Evolutionary conservation across 2,329 filamentous ascomycete genomes (phyloP).

Genomic region (Aureobasidium mangrovei): DNA sequence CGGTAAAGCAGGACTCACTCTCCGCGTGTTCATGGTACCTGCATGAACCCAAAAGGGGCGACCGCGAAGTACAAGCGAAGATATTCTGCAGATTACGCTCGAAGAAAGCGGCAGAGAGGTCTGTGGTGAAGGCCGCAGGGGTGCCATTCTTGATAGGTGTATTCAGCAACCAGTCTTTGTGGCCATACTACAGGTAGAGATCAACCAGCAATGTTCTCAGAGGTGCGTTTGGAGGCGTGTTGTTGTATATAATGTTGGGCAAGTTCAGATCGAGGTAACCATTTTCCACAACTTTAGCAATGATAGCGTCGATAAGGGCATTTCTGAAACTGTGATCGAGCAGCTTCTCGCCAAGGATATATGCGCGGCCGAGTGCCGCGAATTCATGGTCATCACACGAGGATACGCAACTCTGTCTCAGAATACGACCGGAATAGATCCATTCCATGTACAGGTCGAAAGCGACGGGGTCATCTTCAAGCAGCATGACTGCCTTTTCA

Average conservation of each 20-base stretch:
- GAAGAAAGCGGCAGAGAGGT: not conserved
- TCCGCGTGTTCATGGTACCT: not conserved
- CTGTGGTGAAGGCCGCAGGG: not conserved
- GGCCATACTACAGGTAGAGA: conserved; percentile 13
- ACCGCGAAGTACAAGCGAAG: not conserved
- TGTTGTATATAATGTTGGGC: conserved; percentile 15
- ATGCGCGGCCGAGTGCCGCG: conserved; percentile 17
- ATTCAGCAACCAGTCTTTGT: not conserved
- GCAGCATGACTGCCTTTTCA: conserved; percentile 11
- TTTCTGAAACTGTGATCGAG: conserved; percentile 23
- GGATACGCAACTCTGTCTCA: not conserved
- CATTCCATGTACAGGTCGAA: conserved; percentile 20
- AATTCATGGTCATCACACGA: not conserved
- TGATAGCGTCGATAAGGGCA: conserved; percentile 18
- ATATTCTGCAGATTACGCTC: not conserved
- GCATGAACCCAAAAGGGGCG: not conserved
- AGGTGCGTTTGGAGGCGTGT: conserved; percentile 3
- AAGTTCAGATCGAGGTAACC: not conserved
- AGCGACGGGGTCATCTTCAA: conserved; percentile 14
- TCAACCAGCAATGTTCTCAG: conserved; percentile 17
- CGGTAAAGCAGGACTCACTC: not conserved
- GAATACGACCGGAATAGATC: conserved; percentile 17
- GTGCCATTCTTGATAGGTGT: not conserved
- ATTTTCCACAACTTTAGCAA: conserved; percentile 9
- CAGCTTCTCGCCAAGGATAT: conserved; percentile 21